These are phyloP conservation scores for Lophiostoma macrostomum DNA, from an alignment of 495 filamentous ascomycete genomes.

Conservation along the genomic window DNA sequence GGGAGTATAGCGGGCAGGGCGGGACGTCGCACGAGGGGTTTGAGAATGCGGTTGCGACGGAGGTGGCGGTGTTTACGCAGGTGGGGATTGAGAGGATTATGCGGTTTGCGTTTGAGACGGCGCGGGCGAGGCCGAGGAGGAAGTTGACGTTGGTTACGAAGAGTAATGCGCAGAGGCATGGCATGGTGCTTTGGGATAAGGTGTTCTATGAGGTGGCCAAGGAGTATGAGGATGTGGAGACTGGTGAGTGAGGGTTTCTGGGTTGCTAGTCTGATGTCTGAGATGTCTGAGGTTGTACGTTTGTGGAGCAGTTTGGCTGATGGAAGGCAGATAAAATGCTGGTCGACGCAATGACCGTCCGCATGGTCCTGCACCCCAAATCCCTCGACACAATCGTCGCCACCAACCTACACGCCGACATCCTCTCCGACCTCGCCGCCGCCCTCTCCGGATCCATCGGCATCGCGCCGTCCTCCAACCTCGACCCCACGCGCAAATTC, in stretches of 20 bases:
- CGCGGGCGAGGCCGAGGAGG: constrained; percentile 36
- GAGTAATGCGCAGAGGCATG: constrained; percentile 43
- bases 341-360: constrained; percentile 45
- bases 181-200: constrained; percentile 46
- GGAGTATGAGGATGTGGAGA: constrained; percentile 40
- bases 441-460: constrained; percentile 42
- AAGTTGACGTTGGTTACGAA: constrained; percentile 47
- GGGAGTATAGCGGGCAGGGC: constrained; percentile 45
- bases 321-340: constrained; percentile 49
- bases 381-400: constrained; percentile 44
- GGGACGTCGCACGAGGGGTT: constrained; percentile 38
- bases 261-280: too few species aligned
- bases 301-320: too few species aligned
- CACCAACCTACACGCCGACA: constrained; percentile 46
- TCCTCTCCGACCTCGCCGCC: constrained; percentile 49
- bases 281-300: too few species aligned
- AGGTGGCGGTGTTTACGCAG: constrained; percentile 42
- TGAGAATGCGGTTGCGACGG: constrained; percentile 37
- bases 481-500: constrained; percentile 59
- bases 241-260: too few species aligned
- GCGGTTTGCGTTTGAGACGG: constrained; percentile 44
- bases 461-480: constrained; percentile 56
- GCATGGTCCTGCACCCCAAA: constrained; percentile 42
- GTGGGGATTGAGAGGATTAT: constrained; percentile 44
- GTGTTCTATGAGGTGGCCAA: constrained; percentile 40